phyloP scores from a whole-genome alignment of 768 basidiomycete genomes.

The Hypholoma sublateritium region DNA sequence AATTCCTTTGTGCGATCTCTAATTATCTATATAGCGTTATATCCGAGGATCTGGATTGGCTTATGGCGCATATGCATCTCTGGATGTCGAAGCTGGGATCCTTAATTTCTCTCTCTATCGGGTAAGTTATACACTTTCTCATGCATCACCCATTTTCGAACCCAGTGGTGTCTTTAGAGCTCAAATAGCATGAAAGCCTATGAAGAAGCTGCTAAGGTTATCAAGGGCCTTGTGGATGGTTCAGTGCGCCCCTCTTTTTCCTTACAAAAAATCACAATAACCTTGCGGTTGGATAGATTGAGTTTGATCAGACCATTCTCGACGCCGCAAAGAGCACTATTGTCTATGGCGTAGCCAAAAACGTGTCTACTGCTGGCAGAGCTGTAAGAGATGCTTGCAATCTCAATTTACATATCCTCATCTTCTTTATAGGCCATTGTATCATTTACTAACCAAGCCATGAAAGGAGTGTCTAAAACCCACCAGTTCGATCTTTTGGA shows the following conservation, averaged over 20 bases:
- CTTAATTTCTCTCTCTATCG: slow-evolving; percentile 78
- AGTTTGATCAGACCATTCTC: slow-evolving; percentile 74
- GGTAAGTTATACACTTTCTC: slow-evolving; percentile 36
- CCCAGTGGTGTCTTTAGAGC: slow-evolving; percentile 48
- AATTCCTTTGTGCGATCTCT: not conserved
- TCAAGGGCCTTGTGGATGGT: slow-evolving; percentile 79
- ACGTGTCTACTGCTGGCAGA: slow-evolving; percentile 81
- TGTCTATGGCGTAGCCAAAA: slow-evolving; percentile 78
- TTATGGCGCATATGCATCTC: slow-evolving; percentile 79
- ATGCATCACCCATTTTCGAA: not conserved
- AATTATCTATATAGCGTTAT: slow-evolving; percentile 55
- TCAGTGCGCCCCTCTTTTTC: slow-evolving; percentile 48
- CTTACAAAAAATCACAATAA: not conserved
- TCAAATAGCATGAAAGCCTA: slow-evolving; percentile 80
- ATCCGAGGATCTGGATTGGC: slow-evolving; percentile 95
- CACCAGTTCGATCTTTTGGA: slow-evolving; percentile 76
- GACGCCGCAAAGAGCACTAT: slow-evolving; percentile 93
- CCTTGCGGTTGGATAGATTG: slow-evolving; percentile 50
- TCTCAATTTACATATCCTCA: not conserved
- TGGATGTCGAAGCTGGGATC: slow-evolving; percentile 78
- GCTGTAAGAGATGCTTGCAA: slow-evolving; percentile 56
- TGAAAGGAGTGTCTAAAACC: slow-evolving; percentile 80
- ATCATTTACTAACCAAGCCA: slow-evolving; percentile 88
- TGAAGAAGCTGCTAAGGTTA: slow-evolving; percentile 73
- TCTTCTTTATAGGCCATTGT: slow-evolving; percentile 56